Evolutionary conservation across 2,329 filamentous ascomycete species (phyloP), one percentile per base, ranked within the genome.

Genomic region (Aspergillus sp.): DNA sequence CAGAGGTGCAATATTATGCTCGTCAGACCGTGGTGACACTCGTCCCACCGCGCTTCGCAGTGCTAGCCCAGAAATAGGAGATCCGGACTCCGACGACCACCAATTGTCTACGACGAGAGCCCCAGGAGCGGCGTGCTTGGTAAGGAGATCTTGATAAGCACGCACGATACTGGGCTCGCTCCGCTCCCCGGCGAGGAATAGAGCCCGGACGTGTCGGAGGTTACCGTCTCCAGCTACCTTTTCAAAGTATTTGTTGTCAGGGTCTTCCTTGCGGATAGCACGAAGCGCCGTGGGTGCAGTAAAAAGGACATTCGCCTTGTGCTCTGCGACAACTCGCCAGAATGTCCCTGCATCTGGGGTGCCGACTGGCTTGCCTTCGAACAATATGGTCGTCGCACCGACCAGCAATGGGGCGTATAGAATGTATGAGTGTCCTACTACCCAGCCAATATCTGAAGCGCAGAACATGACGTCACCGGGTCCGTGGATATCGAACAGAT

Each of bases 331-430:
- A 17, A 96, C 85, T 2, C 92, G 82, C 93, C 93, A 98, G 71
- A 97, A 95, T 0, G 89, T 89, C 6, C 90, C 89, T 0, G 91
- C 90, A 66, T 96, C 87, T 0, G 93, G 93, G 0, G 92, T 96
- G 4, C 92, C 92, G 12, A 96, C 82, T 0, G 93, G 93, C 65
- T 97, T 97, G n/a, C 93, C 93, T 76, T 97, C 93, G 72, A 92
- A 97, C 0, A 97, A 80, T 1, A 97, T 85, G 0, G 91, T 96
- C 1, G 92, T 88, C 2, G 93, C 92, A 5, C 93, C 93, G 0
- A 89, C 86, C 2, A 97, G 83, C 6, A 98, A 83, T 12, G 93
- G 93, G 4, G 86, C 93, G 69, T 97, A 97, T 12, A 96, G 80
- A 62, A 96, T 96, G 71, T 95, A 97, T 6, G 86, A 89, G 70